Conservation (phyloP, 2,329 filamentous ascomycete species). For the Cercospora nicotianae region DNA sequence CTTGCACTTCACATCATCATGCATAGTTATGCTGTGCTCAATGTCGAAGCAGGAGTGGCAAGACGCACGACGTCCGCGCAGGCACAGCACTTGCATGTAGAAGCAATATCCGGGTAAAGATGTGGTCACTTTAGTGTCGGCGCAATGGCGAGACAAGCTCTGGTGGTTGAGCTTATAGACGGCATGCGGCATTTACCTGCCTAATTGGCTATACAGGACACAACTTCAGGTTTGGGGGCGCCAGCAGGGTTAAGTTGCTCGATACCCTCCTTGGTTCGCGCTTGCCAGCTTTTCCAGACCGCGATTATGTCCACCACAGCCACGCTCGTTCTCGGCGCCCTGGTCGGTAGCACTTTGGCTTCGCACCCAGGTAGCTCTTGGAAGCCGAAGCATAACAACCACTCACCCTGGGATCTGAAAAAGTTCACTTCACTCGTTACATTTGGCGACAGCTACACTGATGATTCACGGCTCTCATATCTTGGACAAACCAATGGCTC, state of each 20-base stretch:
- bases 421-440: slow-evolving; percentile 64
- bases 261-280: neutral
- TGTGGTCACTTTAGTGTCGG: neutral
- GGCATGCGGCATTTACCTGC: neutral
- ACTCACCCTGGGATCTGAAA: slow-evolving; percentile 41
- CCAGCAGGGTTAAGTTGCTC: neutral
- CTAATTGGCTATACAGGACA: neutral
- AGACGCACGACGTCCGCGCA: neutral
- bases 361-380: slow-evolving; percentile 4
- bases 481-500: slow-evolving; percentile 59
- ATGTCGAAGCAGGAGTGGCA: neutral
- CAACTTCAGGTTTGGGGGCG: neutral
- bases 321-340: neutral
- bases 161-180: slow-evolving; percentile 1
- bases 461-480: slow-evolving; percentile 67
- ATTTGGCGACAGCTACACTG: slow-evolving; percentile 72
- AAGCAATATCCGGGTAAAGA: neutral
- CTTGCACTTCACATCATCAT: slow-evolving; percentile 5
- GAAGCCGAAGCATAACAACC: neutral
- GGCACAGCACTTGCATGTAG: neutral
- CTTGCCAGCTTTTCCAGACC: neutral
- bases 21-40: slow-evolving; percentile 1
- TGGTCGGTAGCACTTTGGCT: neutral
- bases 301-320: neutral
- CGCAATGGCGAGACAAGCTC: neutral